Percentiles rank a stretch among this genome's conserved stretches.
Evolutionary conservation across 2,329 filamentous ascomycete species (phyloP).

Genomic region (Hansfordia pulvinata): DNA sequence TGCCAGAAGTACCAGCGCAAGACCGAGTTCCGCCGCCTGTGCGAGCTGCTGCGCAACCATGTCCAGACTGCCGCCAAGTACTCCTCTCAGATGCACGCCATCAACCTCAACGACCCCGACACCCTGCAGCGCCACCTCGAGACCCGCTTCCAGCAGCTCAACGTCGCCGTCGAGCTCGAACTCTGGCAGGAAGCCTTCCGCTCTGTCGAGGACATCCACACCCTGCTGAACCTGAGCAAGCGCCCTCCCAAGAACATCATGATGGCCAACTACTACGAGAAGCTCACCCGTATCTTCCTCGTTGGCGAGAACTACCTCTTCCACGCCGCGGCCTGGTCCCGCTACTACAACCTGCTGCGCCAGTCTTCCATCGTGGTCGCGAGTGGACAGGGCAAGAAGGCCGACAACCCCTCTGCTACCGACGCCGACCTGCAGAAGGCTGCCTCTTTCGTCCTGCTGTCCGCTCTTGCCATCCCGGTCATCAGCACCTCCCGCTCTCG

Average conservation of each 20-base stretch:
- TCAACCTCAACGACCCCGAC: constrained; percentile 95
- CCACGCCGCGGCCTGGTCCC: constrained; percentile 93
- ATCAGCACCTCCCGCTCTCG: constrained; percentile 97
- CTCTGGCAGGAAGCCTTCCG: constrained; percentile 99
- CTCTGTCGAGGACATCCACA: constrained; percentile 98
- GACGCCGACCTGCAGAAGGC: constrained; percentile 89
- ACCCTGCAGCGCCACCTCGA: constrained; percentile 95
- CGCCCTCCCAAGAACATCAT: constrained; percentile 96
- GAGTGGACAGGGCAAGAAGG: constrained; percentile 77
- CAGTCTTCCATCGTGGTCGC: constrained; percentile 77
- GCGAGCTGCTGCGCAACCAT: constrained; percentile 95
- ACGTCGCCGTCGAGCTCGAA: constrained; percentile 94
- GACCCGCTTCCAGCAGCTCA: constrained; percentile 95
- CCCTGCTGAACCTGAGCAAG: constrained; percentile 93
- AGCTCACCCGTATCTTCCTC: constrained; percentile 94
- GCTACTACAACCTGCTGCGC: constrained; percentile 92
- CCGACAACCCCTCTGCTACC: constrained; percentile 80
- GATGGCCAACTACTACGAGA: constrained; percentile 99
- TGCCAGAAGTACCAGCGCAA: constrained; percentile 97
- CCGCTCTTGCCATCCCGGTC: constrained; percentile 93
- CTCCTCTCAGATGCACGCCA: constrained; percentile 97
- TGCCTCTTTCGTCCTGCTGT: constrained; percentile 89
- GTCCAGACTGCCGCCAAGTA: constrained; percentile 99
- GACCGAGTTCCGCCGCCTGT: constrained; percentile 97
- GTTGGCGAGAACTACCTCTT: constrained; percentile 99